These are phyloP conservation scores for Dioszegia crocea DNA, from an alignment of 768 basidiomycete genomes.

Conservation along the genomic window DNA sequence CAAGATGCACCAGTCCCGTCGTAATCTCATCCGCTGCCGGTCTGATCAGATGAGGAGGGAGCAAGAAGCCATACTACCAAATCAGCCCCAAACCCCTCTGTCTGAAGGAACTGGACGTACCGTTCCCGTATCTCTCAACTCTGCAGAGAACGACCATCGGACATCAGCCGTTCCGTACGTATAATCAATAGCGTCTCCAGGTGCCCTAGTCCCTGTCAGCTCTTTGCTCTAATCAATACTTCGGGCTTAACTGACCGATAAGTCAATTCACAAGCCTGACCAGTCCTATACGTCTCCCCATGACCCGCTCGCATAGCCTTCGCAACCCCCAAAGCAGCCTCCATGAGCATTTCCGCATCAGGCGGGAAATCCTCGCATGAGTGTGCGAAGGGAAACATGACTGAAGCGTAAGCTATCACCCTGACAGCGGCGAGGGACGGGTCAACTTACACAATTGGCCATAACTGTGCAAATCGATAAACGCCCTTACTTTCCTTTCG, in stretches of 20 bases:
- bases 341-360: constrained; percentile 71
- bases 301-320: constrained; percentile 58
- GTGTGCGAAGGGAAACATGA: constrained; percentile 74
- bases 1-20: constrained; percentile 63
- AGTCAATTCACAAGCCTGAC: constrained; percentile 49
- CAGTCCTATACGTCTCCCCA: constrained; percentile 60
- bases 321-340: constrained; percentile 65
- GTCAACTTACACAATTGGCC: constrained; percentile 69
- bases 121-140: constrained; percentile 67
- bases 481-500: constrained; percentile 55
- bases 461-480: constrained; percentile 73
- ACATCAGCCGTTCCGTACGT: constrained; percentile 59
- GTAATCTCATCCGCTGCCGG: constrained; percentile 75
- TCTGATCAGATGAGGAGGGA: constrained; percentile 68
- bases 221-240: constrained; percentile 12
- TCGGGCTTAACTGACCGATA: constrained; percentile 33
- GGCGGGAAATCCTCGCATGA: constrained; percentile 62
- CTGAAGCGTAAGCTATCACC: constrained; percentile 49
- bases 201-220: constrained; percentile 49
- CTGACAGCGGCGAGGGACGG: background rate
- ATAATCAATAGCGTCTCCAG: constrained; percentile 67
- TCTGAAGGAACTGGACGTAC: constrained; percentile 53
- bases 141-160: constrained; percentile 63
- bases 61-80: constrained; percentile 68
- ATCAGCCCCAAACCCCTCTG: background rate